Evolutionary conservation across 805 yeast species (phyloP).

Genomic region (Maudiozyma serrabonitensis): DNA sequence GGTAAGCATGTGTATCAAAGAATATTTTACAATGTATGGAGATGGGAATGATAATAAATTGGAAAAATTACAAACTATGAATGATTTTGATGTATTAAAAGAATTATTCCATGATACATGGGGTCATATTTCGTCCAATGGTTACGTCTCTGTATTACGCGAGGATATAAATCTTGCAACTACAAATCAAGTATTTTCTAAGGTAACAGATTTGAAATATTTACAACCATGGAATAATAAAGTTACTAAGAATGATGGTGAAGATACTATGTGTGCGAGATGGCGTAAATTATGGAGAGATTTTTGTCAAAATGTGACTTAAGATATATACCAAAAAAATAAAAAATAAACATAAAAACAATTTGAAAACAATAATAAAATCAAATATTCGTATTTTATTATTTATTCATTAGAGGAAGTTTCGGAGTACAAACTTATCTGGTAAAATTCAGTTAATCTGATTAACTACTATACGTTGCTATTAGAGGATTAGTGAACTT

Average conservation of each 20-base stretch:
- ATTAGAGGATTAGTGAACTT: no score
- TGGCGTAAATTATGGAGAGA: conserved; percentile 17
- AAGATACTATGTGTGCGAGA: conserved; percentile 6
- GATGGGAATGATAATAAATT: conserved; percentile 13
- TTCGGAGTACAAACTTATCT: no score
- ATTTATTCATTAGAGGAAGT: no score
- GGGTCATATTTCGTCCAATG: conserved; percentile 22
- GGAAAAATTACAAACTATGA: conserved; percentile 8
- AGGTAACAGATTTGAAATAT: conserved; percentile 17
- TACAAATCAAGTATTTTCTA: conserved; percentile 3
- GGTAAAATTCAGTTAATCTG: no score
- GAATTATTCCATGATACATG: conserved; percentile 26
- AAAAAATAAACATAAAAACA: neutral
- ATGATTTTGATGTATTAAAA: conserved; percentile 18
- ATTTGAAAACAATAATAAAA: neutral
- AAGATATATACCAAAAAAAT: neutral
- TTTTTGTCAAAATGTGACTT: conserved; percentile 5
- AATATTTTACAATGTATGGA: conserved; percentile 26
- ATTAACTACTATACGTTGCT: no score
- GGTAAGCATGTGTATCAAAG: conserved; percentile 25
- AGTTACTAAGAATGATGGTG: neutral
- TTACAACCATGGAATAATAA: conserved; percentile 21
- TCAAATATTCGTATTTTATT: no score
- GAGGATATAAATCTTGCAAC: neutral
- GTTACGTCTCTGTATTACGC: conserved; percentile 7